A percentile compares a stretch with the other conserved stretches of the same genome.
phyloP scores from a whole-genome alignment of 225 moss, liverwort and hornwort species.

The Bryoerythrophyllum caledonicum region DNA sequence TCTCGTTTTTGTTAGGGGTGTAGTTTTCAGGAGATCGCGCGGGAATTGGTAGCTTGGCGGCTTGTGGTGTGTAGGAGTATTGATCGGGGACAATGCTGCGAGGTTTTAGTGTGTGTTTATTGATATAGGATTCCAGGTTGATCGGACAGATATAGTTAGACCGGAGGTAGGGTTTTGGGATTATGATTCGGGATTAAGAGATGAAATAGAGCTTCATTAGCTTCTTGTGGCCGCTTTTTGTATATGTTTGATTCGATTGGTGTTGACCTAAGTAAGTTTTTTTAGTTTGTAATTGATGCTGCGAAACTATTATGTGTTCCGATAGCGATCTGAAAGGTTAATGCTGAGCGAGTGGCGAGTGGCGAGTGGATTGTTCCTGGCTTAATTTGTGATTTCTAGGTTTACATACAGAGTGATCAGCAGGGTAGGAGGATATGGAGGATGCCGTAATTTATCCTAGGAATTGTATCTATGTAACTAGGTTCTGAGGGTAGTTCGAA shows the following conservation, averaged over 20 bases:
- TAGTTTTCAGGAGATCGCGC: neutral
- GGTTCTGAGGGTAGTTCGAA: neutral
- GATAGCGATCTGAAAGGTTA: neutral
- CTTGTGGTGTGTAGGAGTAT: neutral
- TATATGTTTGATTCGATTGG: neutral
- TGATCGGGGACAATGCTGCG: conserved; percentile 26
- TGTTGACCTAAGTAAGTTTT: conserved; percentile 10
- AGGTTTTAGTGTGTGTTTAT: conserved; percentile 16
- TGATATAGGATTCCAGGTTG: conserved; percentile 4
- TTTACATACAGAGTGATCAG: neutral
- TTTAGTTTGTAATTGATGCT: neutral
- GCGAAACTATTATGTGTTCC: neutral
- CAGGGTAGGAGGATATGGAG: conserved; percentile 6
- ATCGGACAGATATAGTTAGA: conserved; percentile 1
- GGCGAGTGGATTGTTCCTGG: conserved; percentile 8
- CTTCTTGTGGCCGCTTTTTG: conserved; percentile 1
- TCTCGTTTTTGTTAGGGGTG: neutral
- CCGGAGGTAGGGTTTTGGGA: conserved; percentile 3
- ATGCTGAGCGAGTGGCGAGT: neutral
- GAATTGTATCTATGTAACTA: conserved; percentile 6
- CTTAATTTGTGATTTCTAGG: neutral
- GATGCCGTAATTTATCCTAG: neutral
- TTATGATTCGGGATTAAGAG: neutral
- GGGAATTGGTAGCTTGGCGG: conserved; percentile 14
- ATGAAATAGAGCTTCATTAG: neutral